phyloP scores from a whole-genome alignment of 139 green algal genomes.

The Tetratostichococcus sp. region DNA sequence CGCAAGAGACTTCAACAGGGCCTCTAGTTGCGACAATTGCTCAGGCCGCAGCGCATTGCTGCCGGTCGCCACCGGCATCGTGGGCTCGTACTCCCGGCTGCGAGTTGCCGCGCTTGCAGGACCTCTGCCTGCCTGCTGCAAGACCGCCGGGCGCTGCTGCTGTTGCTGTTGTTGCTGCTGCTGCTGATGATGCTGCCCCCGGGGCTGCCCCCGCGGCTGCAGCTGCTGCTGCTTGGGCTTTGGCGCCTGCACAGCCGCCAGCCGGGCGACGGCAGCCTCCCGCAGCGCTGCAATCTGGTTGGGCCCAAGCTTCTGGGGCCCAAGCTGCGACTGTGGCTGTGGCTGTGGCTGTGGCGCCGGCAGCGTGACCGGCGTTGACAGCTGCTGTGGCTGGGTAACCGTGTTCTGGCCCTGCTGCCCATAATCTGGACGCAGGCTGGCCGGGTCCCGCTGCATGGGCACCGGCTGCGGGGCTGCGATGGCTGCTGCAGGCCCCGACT shows the following conservation, averaged over 20 bases:
- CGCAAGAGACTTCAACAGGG: not conserved
- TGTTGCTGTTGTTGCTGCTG: not conserved
- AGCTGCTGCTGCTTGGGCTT: constrained; percentile 1
- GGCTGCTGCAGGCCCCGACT: not conserved
- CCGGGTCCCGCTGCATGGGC: not conserved
- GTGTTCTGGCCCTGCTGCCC: not conserved
- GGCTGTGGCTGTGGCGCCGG: not conserved
- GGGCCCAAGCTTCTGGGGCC: not conserved
- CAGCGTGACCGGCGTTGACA: constrained; percentile 4
- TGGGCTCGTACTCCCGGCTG: constrained; percentile 15
- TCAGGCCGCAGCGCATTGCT: constrained; percentile 5
- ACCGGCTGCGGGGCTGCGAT: not conserved
- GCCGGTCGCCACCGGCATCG: constrained; percentile 14
- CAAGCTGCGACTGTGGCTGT: not conserved
- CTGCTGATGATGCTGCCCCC: too few species aligned
- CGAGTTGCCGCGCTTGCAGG: too few species aligned
- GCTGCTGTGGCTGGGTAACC: not conserved
- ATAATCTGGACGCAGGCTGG: not conserved
- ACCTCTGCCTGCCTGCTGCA: too few species aligned
- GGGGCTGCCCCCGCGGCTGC: too few species aligned
- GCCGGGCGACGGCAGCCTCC: too few species aligned
- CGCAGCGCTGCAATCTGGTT: not conserved
- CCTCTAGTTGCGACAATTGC: not conserved
- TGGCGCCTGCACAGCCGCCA: not conserved
- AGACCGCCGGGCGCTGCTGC: too few species aligned